Conservation (phyloP, 345 rosid genomes). For the Lepidium africanum region DNA sequence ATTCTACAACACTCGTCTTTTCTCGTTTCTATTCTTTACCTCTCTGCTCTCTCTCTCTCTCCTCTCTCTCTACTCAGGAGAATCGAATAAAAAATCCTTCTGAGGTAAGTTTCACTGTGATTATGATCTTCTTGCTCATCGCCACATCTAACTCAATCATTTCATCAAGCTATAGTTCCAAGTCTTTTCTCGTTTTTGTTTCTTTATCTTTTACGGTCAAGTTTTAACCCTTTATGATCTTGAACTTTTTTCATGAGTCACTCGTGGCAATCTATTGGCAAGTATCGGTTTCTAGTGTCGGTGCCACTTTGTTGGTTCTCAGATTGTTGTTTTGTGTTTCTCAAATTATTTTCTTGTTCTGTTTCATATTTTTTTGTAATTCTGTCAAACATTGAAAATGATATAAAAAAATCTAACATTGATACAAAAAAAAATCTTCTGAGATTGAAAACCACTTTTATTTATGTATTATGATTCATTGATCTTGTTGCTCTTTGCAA, state of each 20-base stretch:
- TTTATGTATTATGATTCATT: not conserved
- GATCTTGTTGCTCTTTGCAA: not conserved
- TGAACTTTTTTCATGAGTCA: not conserved
- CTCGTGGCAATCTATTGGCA: too few species aligned
- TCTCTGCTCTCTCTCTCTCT: not conserved
- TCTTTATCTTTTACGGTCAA: not conserved
- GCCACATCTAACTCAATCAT: not conserved
- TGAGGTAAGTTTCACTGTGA: not conserved
- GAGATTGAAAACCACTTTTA: not conserved
- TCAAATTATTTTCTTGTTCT: too few species aligned
- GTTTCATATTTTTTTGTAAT: too few species aligned
- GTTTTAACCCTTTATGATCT: not conserved
- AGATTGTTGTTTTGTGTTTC: too few species aligned
- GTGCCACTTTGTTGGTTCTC: too few species aligned
- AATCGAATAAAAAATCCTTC: not conserved
- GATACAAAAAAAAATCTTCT: too few species aligned
- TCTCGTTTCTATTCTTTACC: not conserved
- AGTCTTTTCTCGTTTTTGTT: not conserved
- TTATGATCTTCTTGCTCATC: not conserved
- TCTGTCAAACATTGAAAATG: too few species aligned
- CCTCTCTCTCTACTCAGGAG: not conserved
- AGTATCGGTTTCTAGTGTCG: too few species aligned
- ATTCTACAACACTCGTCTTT: not conserved
- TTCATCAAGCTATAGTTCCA: not conserved
- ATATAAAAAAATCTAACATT: too few species aligned